Percentiles rank a stretch among this genome's conserved stretches.
Evolutionary conservation across 1,284 basidiomycete genomes (phyloP).

Genomic region (Apiotrichum gamsii): DNA sequence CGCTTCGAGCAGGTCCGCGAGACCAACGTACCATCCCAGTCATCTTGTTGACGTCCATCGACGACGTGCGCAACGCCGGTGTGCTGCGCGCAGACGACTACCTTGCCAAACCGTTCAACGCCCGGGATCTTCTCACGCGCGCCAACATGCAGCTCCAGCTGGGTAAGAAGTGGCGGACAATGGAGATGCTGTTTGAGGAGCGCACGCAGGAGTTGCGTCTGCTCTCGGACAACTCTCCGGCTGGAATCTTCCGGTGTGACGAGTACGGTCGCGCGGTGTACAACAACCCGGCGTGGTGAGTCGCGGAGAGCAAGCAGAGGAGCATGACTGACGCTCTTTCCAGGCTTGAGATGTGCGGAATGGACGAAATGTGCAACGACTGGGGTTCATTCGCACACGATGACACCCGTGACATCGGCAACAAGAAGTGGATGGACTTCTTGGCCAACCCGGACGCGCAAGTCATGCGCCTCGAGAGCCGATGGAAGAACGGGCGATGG

Average conservation of each 20-base stretch:
- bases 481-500: constrained; percentile 33
- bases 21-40: constrained; percentile 28
- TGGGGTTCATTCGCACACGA: constrained; percentile 13
- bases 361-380: no score
- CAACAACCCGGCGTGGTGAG: constrained; percentile 27
- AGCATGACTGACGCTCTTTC: no score
- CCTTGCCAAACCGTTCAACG: constrained; percentile 42
- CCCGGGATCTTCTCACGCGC: constrained; percentile 48
- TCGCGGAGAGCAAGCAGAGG: no score
- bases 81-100: constrained; percentile 46
- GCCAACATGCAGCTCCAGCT: constrained; percentile 41
- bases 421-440: constrained; percentile 16
- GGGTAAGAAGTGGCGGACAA: constrained; percentile 34
- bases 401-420: constrained; percentile 13
- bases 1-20: constrained; percentile 19
- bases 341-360: no score
- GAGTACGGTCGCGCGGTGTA: constrained; percentile 25
- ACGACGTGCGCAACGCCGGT: constrained; percentile 26
- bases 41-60: constrained; percentile 39
- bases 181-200: constrained; percentile 40
- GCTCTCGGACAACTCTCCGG: constrained; percentile 38
- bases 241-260: constrained; percentile 34
- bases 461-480: constrained; percentile 18
- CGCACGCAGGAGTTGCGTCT: constrained; percentile 39
- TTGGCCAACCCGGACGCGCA: not conserved